Evolutionary conservation across 108 stramenopile genomes (phyloP).

Genomic region (Seminavis robusta): DNA sequence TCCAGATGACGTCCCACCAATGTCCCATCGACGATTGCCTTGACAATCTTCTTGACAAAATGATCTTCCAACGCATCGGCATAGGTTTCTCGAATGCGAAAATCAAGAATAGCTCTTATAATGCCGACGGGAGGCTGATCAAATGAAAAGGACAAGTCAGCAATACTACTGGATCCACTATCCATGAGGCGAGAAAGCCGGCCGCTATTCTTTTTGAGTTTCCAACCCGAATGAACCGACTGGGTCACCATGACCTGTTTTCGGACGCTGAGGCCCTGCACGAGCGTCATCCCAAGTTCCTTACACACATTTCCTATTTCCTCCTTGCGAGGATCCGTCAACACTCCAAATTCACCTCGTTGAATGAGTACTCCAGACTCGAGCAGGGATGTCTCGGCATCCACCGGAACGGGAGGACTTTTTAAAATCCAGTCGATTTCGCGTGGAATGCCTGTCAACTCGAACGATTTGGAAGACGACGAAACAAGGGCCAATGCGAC

Average conservation of each 20-base stretch:
- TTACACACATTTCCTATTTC: slow-evolving; percentile 25
- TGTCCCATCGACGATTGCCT: slow-evolving; percentile 1
- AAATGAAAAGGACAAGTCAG: slow-evolving; percentile 12
- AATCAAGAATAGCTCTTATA: slow-evolving; percentile 20
- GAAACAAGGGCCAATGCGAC: too few species aligned
- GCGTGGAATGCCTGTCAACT: neutral
- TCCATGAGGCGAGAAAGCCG: slow-evolving; percentile 9
- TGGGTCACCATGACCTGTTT: slow-evolving; percentile 28
- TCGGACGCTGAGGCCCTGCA: slow-evolving; percentile 24
- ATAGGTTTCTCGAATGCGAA: slow-evolving; percentile 6
- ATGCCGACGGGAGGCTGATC: slow-evolving; percentile 32
- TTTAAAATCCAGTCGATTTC: neutral
- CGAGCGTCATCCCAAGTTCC: slow-evolving; percentile 15
- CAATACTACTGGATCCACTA: slow-evolving; percentile 1
- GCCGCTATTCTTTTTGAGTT: slow-evolving; percentile 18
- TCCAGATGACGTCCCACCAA: slow-evolving; percentile 4
- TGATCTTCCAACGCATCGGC: too few species aligned
- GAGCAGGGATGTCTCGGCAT: neutral
- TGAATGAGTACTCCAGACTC: slow-evolving; percentile 7
- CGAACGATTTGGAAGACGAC: too few species aligned
- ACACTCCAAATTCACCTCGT: slow-evolving; percentile 25
- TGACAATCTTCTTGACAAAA: neutral
- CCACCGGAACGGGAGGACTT: neutral
- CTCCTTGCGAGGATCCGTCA: slow-evolving; percentile 9
- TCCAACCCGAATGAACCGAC: neutral